phyloP scores from a whole-genome alignment of 257 asterid genomes.

The Przewalskia tangutica region DNA sequence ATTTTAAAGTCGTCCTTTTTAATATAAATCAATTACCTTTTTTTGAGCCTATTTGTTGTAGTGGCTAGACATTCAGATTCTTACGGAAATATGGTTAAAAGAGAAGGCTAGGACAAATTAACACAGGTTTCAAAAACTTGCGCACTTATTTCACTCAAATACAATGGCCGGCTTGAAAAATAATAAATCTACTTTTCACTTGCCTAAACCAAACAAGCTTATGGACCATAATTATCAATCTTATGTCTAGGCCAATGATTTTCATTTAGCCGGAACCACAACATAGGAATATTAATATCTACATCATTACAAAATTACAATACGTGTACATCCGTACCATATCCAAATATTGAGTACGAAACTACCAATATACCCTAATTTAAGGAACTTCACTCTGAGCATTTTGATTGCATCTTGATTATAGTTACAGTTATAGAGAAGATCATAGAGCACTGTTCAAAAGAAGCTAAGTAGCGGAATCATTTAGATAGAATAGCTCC shows the following conservation, averaged over 20 bases:
- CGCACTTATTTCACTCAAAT: not conserved
- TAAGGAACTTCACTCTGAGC: not conserved
- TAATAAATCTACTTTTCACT: not conserved
- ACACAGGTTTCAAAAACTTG: not conserved
- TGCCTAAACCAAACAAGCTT: not conserved
- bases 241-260: not conserved
- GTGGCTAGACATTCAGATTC: no score
- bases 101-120: not conserved
- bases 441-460: not conserved
- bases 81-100: no score
- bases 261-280: not conserved
- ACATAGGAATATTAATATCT: no score
- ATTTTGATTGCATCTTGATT: not conserved
- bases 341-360: not conserved
- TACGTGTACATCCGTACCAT: not conserved
- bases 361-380: not conserved
- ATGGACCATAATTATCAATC: not conserved
- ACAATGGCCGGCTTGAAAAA: not conserved
- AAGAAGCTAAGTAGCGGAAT: not conserved
- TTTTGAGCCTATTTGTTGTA: no score
- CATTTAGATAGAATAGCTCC: conserved; percentile 35
- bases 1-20: no score
- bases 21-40: no score
- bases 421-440: not conserved
- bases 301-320: not conserved